Conservation (phyloP, 2,329 filamentous ascomycete genomes). For the Ilyonectria mors-panacis region DNA sequence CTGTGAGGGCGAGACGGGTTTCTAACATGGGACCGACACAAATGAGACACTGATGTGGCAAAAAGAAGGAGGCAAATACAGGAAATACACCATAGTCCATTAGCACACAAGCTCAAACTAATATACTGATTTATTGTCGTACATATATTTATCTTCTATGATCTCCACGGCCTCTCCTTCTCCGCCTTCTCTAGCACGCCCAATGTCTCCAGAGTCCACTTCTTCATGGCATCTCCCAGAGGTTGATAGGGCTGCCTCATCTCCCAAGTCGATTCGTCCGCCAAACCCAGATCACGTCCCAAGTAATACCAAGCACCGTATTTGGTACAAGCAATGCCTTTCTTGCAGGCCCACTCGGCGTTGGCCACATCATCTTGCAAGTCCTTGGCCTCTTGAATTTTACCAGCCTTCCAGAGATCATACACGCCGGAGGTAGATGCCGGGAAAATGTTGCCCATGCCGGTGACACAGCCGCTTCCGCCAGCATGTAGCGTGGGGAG, state of each 20-base stretch:
- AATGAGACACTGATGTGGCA: too few species aligned
- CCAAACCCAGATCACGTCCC: slow-evolving; percentile 56
- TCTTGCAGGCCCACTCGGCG: slow-evolving; percentile 66
- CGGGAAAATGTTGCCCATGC: slow-evolving; percentile 64
- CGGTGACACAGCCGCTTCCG: slow-evolving; percentile 61
- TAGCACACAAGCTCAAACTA: background rate
- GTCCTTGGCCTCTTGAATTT: slow-evolving; percentile 54
- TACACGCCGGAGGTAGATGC: slow-evolving; percentile 58
- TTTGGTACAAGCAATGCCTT: slow-evolving; percentile 62
- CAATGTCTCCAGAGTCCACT: slow-evolving; percentile 61
- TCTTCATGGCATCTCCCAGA: slow-evolving; percentile 54
- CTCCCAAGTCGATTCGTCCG: slow-evolving; percentile 53
- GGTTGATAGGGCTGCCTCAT: slow-evolving; percentile 61
- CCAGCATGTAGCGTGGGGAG: slow-evolving; percentile 57
- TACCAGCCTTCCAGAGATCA: slow-evolving; percentile 57
- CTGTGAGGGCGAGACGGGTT: too few species aligned
- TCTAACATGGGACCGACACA: too few species aligned
- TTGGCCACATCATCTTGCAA: slow-evolving; percentile 61
- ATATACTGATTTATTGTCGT: background rate
- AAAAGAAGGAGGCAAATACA: too few species aligned
- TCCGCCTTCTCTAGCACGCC: slow-evolving; percentile 54
- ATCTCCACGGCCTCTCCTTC: slow-evolving; percentile 34
- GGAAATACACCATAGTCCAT: too few species aligned
- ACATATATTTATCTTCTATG: background rate
- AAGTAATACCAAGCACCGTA: slow-evolving; percentile 61